Evolutionary conservation across 441 rosid genomes (phyloP).

Genomic region (Biscutella auriculata): DNA sequence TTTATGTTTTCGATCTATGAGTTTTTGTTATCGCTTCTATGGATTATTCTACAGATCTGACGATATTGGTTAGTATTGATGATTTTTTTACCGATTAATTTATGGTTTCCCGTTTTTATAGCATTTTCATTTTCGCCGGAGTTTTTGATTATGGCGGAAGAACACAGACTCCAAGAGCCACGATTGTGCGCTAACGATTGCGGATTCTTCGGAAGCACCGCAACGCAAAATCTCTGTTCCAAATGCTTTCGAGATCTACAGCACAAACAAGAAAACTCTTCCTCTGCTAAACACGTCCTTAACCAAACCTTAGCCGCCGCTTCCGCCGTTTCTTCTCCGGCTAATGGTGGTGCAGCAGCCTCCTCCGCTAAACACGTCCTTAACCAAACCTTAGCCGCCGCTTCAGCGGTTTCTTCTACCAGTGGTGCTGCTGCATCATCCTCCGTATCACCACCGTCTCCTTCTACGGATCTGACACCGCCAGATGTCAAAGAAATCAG

Average conservation of each 20-base stretch:
- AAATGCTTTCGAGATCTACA: slow-evolving; percentile 59
- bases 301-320: slow-evolving; percentile 28
- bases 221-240: slow-evolving; percentile 67
- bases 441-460: slow-evolving; percentile 4
- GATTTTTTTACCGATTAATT: too few relatives aligned
- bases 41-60: not conserved
- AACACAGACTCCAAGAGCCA: slow-evolving; percentile 66
- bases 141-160: slow-evolving; percentile 55
- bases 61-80: too few relatives aligned
- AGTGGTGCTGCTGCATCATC: slow-evolving; percentile 5
- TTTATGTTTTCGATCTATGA: not conserved
- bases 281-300: slow-evolving; percentile 43
- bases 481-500: not conserved
- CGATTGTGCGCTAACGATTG: slow-evolving; percentile 66
- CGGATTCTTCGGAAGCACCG: slow-evolving; percentile 64
- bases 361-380: slow-evolving; percentile 45
- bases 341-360: not conserved
- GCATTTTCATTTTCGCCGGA: not conserved
- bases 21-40: not conserved
- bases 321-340: slow-evolving; percentile 10
- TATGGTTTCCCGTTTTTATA: too few relatives aligned
- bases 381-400: slow-evolving; percentile 27
- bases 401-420: not conserved
- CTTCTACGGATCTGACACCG: slow-evolving; percentile 2
- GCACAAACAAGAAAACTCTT: slow-evolving; percentile 39